Evolutionary conservation across 306 rosid species (phyloP).

Genomic region (Aeschynomene evenia): DNA sequence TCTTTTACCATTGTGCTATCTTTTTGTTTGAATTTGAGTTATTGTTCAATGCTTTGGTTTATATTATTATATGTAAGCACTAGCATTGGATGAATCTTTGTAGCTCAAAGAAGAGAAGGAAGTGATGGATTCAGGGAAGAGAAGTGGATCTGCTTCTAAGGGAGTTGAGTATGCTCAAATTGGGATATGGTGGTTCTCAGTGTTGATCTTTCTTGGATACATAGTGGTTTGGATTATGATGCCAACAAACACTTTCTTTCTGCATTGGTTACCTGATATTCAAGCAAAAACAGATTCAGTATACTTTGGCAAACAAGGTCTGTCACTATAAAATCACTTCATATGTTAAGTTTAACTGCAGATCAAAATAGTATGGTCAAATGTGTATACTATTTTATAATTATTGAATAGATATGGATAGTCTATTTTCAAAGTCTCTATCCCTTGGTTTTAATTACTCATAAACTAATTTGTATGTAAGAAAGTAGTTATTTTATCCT

Average conservation of each 20-base stretch:
- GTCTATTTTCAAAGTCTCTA: too few species aligned
- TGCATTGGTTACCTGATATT: constrained; percentile 43
- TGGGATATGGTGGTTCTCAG: constrained; percentile 34
- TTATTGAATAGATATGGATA: too few species aligned
- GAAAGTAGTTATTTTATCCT: neutral
- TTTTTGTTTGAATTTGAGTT: neutral
- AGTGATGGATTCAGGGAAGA: constrained; percentile 23
- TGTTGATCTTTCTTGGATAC: constrained; percentile 47
- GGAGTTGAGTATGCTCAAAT: constrained; percentile 29
- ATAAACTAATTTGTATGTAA: too few species aligned
- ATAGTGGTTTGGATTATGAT: constrained; percentile 46
- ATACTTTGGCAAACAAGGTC: constrained; percentile 52
- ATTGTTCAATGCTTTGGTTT: neutral
- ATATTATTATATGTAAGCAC: neutral
- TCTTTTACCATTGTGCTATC: neutral
- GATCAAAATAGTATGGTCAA: too few species aligned
- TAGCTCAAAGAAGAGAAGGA: neutral
- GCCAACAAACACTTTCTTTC: constrained; percentile 49
- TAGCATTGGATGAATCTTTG: neutral
- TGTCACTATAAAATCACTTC: neutral
- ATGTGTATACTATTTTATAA: too few species aligned
- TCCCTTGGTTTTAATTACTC: too few species aligned
- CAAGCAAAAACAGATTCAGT: constrained; percentile 45
- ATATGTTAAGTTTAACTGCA: too few species aligned
- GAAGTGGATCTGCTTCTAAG: constrained; percentile 4